phyloP scores from a whole-genome alignment of 257 asterid genomes.

The Galeopsis tetrahit region DNA sequence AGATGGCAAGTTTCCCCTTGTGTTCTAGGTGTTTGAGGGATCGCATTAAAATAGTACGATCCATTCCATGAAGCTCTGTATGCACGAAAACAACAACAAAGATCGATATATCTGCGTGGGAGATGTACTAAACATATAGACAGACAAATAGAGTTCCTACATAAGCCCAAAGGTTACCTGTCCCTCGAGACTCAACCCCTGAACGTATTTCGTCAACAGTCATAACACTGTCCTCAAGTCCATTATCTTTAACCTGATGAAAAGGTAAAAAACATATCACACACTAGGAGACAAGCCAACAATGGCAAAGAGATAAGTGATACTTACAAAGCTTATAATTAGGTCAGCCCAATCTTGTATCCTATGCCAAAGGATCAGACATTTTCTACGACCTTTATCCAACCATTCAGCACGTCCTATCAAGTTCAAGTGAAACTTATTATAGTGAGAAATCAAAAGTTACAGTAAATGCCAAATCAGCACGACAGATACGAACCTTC shows the following conservation, averaged over 20 bases:
- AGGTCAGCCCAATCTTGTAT: slow-evolving; percentile 95
- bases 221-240: slow-evolving; percentile 87
- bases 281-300: neutral
- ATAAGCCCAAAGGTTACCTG: slow-evolving; percentile 54
- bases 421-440: slow-evolving; percentile 12
- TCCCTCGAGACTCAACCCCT: slow-evolving; percentile 85
- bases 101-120: neutral
- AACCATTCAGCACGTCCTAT: slow-evolving; percentile 95
- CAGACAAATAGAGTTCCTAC: too few species aligned
- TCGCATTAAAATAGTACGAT: slow-evolving; percentile 74
- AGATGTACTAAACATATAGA: too few species aligned
- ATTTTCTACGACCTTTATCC: slow-evolving; percentile 81
- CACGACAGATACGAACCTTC: slow-evolving; percentile 57
- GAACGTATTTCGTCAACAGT: slow-evolving; percentile 91
- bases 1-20: slow-evolving; percentile 86
- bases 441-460: slow-evolving; percentile 23
- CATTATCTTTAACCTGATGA: slow-evolving; percentile 79
- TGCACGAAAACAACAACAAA: slow-evolving; percentile 18
- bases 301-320: slow-evolving; percentile 16
- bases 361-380: slow-evolving; percentile 89
- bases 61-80: slow-evolving; percentile 87
- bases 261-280: slow-evolving; percentile 9
- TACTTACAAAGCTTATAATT: slow-evolving; percentile 70
- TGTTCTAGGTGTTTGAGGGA: slow-evolving; percentile 81
- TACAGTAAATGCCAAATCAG: slow-evolving; percentile 18